These are phyloP conservation scores for Candida tropicalis DNA, from an alignment of 1,139 yeast species.

Conservation along the genomic window DNA sequence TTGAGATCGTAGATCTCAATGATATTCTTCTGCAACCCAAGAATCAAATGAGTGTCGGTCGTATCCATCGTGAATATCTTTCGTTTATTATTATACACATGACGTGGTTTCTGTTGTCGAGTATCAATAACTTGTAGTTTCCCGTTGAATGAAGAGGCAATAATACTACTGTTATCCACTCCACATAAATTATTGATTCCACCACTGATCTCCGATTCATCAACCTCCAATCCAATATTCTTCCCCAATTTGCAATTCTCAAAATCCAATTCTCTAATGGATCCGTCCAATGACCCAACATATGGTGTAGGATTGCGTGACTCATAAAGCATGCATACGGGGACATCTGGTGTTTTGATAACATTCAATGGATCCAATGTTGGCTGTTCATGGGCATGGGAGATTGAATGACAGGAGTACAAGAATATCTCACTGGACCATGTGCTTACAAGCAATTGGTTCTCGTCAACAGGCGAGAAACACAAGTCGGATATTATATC, in stretches of 20 bases:
- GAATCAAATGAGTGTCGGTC: slow-evolving; percentile 47
- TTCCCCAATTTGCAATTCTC: slow-evolving; percentile 38
- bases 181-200: slow-evolving; percentile 37
- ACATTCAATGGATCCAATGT: slow-evolving; percentile 12
- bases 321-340: slow-evolving; percentile 16
- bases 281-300: slow-evolving; percentile 45
- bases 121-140: slow-evolving; percentile 41
- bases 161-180: slow-evolving; percentile 24
- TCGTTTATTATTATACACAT: slow-evolving; percentile 20
- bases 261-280: slow-evolving; percentile 41
- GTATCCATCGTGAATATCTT: slow-evolving; percentile 72
- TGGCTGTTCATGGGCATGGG: slow-evolving; percentile 14
- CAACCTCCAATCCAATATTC: slow-evolving; percentile 13
- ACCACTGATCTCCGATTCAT: slow-evolving; percentile 19
- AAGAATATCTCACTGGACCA: slow-evolving; percentile 44
- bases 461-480: slow-evolving; percentile 29
- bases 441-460: slow-evolving; percentile 40
- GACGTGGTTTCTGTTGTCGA: slow-evolving; percentile 22
- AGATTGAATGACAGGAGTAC: slow-evolving; percentile 29
- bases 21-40: slow-evolving; percentile 57
- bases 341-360: slow-evolving; percentile 15
- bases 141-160: slow-evolving; percentile 60
- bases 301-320: slow-evolving; percentile 26
- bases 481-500: slow-evolving; percentile 34
- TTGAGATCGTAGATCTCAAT: slow-evolving; percentile 64